A percentile compares a stretch with the other conserved stretches of the same genome.
These are phyloP conservation scores for Taiozyma sp. DNA, from an alignment of 1,139 yeast genomes.

Conservation along the genomic window DNA sequence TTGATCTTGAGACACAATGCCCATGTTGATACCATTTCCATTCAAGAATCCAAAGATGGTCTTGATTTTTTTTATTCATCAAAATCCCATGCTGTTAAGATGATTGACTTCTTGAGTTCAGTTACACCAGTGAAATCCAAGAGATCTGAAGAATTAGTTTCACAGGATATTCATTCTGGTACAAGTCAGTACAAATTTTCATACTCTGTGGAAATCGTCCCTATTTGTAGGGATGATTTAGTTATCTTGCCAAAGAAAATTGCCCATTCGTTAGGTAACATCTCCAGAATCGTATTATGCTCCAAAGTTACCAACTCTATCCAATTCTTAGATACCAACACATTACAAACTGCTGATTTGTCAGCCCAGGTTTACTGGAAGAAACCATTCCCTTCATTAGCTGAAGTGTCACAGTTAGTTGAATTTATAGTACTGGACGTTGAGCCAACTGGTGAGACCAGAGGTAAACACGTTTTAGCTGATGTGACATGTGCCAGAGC, in stretches of 20 bases:
- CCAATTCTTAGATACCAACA: conserved; percentile 82
- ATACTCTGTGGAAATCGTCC: conserved; percentile 89
- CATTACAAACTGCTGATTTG: conserved; percentile 79
- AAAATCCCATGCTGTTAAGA: conserved; percentile 86
- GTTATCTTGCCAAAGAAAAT: conserved; percentile 83
- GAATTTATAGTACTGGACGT: conserved; percentile 92
- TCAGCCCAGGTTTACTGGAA: conserved; percentile 82
- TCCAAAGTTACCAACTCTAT: conserved; percentile 74
- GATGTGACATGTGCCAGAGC: conserved; percentile 89
- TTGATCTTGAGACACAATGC: conserved; percentile 91
- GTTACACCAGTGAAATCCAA: conserved; percentile 87
- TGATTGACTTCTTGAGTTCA: conserved; percentile 84
- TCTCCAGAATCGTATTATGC: conserved; percentile 80
- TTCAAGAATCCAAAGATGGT: conserved; percentile 91
- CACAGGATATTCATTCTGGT: conserved; percentile 91
- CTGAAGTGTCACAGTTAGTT: conserved; percentile 72
- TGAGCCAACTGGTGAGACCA: conserved; percentile 84
- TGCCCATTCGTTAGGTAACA: conserved; percentile 83
- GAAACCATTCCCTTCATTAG: conserved; percentile 72
- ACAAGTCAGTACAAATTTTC: conserved; percentile 85
- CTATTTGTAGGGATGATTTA: conserved; percentile 96
- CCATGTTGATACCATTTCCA: conserved; percentile 90
- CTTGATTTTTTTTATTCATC: conserved; percentile 89
- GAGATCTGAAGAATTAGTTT: conserved; percentile 86
- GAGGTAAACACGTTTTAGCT: conserved; percentile 81